Conservation (phyloP, 192 early-diverging fungal genomes). For the Backusella tarrabulga region DNA sequence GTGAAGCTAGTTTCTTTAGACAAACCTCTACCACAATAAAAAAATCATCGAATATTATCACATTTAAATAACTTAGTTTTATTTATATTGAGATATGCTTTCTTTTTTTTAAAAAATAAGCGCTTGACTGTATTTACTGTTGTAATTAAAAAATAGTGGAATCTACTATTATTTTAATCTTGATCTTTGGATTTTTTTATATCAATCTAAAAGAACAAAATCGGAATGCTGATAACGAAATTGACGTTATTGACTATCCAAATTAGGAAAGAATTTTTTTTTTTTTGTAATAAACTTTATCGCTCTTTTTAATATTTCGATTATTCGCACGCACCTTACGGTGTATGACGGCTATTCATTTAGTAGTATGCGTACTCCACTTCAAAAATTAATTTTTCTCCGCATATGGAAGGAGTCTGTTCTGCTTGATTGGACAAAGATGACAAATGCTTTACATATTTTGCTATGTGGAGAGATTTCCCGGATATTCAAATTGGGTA, state of each 20-base stretch:
- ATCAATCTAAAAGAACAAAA: background rate
- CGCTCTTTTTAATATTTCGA: background rate
- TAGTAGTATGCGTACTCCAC: background rate
- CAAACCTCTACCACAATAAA: no score
- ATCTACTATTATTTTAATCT: background rate
- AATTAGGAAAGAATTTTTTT: background rate
- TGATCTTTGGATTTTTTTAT: background rate
- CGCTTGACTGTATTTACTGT: background rate
- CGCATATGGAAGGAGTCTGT: background rate
- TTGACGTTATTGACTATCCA: background rate
- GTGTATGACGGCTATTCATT: background rate
- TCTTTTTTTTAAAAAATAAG: background rate
- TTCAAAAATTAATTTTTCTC: background rate
- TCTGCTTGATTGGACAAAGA: background rate
- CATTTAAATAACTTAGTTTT: no score
- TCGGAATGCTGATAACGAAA: background rate
- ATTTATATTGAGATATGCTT: no score
- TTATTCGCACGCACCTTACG: background rate
- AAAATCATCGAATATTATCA: no score
- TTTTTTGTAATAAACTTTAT: slow-evolving; percentile 5
- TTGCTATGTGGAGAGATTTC: background rate
- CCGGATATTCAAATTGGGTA: background rate
- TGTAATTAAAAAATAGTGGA: background rate
- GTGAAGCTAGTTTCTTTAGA: no score
- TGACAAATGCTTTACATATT: slow-evolving; percentile 2